A percentile compares a stretch with the other conserved stretches of the same genome.
phyloP scores from a whole-genome alignment of 495 filamentous ascomycete species.

The Podospora pseudoanserina region DNA sequence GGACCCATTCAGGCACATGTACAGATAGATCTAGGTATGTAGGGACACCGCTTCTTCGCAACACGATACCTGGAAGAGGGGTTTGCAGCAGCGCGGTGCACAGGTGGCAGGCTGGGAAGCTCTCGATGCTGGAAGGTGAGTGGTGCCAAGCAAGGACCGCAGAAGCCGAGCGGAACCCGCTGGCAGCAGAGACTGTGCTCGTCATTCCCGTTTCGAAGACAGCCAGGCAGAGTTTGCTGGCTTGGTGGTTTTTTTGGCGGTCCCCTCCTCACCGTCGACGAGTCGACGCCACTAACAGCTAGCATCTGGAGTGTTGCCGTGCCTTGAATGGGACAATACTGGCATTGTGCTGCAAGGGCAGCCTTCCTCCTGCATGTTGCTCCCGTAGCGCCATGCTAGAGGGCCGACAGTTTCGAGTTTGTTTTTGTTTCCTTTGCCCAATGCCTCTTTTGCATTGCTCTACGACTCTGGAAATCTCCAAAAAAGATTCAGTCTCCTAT shows the following conservation, averaged over 20 bases:
- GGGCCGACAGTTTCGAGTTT: conserved; percentile 7
- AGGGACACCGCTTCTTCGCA: neutral
- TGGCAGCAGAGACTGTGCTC: neutral
- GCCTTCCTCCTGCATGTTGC: conserved; percentile 4
- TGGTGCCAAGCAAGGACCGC: conserved; percentile 5
- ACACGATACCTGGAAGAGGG: neutral
- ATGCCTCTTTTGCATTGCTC: neutral
- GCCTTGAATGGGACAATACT: conserved; percentile 1
- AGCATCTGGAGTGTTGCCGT: neutral
- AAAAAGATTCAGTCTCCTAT: conserved; percentile 8
- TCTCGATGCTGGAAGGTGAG: conserved; percentile 1
- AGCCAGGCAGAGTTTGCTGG: neutral
- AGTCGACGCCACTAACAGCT: neutral
- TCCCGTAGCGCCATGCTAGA: neutral
- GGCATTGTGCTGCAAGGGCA: conserved; percentile 3
- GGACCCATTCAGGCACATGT: neutral
- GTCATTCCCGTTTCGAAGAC: neutral
- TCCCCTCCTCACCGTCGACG: neutral
- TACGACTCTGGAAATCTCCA: neutral
- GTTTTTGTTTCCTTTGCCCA: neutral
- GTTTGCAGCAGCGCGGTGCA: neutral
- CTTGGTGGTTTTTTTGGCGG: neutral
- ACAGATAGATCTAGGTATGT: neutral
- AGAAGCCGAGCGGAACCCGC: neutral
- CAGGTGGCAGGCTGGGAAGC: conserved; percentile 1